Evolutionary conservation across 495 filamentous ascomycete genomes (phyloP).

Genomic region (Letharia lupina): DNA sequence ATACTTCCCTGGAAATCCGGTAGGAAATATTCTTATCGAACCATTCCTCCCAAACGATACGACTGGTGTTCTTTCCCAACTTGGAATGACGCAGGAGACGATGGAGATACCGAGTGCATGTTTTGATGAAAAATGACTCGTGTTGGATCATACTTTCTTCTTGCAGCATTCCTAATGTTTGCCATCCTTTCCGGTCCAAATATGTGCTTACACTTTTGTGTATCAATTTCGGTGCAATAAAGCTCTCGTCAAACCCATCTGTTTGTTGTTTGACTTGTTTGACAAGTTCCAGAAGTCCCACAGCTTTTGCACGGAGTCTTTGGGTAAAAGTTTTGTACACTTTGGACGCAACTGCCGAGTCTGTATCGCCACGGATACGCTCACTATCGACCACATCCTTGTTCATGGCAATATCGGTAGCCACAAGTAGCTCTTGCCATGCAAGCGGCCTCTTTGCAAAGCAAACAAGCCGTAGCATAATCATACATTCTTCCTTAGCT

Average conservation of each 20-base stretch:
- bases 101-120: background rate
- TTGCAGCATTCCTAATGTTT: background rate
- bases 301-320: background rate
- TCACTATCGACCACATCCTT: background rate
- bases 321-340: background rate
- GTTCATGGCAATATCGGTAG: background rate
- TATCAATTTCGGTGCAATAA: background rate
- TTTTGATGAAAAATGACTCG: background rate
- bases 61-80: background rate
- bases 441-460: background rate
- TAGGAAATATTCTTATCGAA: background rate
- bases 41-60: background rate
- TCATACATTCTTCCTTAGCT: background rate
- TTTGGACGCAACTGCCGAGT: background rate
- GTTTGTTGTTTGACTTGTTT: too few species aligned
- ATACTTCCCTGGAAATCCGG: too few species aligned
- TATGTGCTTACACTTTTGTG: conserved; percentile 4
- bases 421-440: background rate
- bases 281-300: background rate
- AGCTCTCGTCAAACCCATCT: too few species aligned
- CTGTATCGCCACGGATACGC: background rate
- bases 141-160: background rate
- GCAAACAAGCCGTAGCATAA: background rate
- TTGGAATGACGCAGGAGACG: background rate
- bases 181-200: background rate